A percentile compares a stretch with the other conserved stretches of the same genome.
These are phyloP conservation scores for Paramecium sonneborni DNA, from an alignment of 73 alveolate genomes.

Conservation along the genomic window DNA sequence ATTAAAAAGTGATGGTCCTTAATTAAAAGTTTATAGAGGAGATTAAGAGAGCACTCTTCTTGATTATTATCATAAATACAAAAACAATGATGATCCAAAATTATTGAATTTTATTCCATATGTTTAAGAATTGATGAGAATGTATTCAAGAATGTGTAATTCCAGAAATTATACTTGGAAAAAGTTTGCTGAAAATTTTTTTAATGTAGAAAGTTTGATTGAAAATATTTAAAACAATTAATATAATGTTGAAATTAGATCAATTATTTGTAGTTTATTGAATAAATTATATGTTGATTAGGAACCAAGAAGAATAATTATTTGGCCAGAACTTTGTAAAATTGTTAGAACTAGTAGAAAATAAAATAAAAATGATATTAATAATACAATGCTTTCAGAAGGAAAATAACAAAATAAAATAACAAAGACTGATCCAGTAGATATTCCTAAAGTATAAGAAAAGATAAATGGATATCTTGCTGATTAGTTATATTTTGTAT, in stretches of 20 bases:
- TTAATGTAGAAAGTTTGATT: conserved; percentile 52
- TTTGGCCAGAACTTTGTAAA: conserved; percentile 67
- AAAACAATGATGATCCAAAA: not conserved
- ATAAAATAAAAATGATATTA: not conserved
- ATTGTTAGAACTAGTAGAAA: not conserved
- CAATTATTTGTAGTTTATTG: conserved; percentile 54
- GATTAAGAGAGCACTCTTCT: conserved; percentile 3
- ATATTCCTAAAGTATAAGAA: conserved; percentile 48
- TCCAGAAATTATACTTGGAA: conserved; percentile 66
- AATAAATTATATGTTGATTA: conserved; percentile 62
- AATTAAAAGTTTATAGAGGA: conserved; percentile 40
- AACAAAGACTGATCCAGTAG: conserved; percentile 55
- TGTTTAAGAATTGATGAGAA: conserved; percentile 51
- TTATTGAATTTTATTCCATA: conserved; percentile 9
- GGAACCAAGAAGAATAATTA: conserved; percentile 62
- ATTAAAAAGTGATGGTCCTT: conserved; percentile 55
- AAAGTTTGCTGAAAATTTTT: conserved; percentile 63
- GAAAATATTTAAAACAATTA: conserved; percentile 55
- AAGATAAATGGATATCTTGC: conserved; percentile 38
- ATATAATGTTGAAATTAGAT: conserved; percentile 46
- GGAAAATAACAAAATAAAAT: not conserved
- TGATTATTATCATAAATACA: conserved; percentile 20
- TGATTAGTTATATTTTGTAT: not conserved
- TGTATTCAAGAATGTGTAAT: conserved; percentile 64
- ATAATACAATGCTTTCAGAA: conserved; percentile 43